Evolutionary conservation across 208 protist species (phyloP), one percentile per base, ranked within the genome.

Genomic region (Wallacemonas sp.): DNA sequence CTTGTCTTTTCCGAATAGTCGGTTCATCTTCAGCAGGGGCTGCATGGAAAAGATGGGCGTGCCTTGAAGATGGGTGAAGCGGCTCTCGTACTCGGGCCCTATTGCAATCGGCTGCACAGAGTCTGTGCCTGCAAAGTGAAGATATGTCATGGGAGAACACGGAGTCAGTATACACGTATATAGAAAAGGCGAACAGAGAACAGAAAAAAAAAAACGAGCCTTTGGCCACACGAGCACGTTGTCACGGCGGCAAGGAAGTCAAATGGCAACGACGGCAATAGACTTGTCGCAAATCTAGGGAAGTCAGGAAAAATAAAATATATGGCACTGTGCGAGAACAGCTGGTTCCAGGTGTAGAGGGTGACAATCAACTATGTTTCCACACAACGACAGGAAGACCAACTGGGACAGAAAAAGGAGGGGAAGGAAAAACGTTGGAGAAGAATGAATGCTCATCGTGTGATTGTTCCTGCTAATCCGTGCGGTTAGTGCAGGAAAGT

Each of bases 31-130:
- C 1, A 52, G 54, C 44, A 78, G 33, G n/a, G 70, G 38, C 10
- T 59, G 48, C 4, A 81, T 68, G 25, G 79, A 85, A 28, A 69
- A 79, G 28, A 85, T 29, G 1, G 65, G 65, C 0, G 54, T 63
- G 7, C 46, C 67, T 16, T 49, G 52, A 38, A 84, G 57, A 33
- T 72, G 74, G 18, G 36, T 3, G 48, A 84, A 80, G 32, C 2
- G 0, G 0, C 7, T 1, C 2, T 25, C 16, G 32, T 67, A 62
- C 23, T 67, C 33, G 0, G 8, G 36, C 0, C 70, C 74, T 22
- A 77, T 8, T 0, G 8, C 22, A 14, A 72, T 66, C 11, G 52
- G 52, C 52, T 59, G 52, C 12, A 59, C 31, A 7, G 26, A 8
- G 4, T 4, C 4, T 5, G 52, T 59, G 20, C 52, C 52, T 2